phyloP scores from a whole-genome alignment of 2,329 filamentous ascomycete genomes.

The Colletotrichum coccodes region DNA sequence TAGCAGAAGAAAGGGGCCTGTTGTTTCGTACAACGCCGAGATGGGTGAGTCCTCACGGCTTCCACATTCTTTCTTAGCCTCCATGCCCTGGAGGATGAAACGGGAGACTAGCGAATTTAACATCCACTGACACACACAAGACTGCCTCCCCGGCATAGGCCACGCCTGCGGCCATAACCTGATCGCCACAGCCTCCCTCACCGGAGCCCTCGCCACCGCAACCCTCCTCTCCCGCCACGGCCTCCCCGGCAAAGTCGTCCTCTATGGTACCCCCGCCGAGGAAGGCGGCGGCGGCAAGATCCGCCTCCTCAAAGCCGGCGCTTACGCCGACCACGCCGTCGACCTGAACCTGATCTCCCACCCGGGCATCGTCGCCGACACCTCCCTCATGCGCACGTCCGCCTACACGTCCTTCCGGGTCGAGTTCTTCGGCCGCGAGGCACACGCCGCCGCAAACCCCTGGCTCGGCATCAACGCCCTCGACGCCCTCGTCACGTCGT shows the following conservation, averaged over 20 bases:
- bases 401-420: constrained; percentile 61
- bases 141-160: constrained; percentile 60
- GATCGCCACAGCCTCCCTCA: constrained; percentile 59
- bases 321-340: constrained; percentile 51
- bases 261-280: constrained; percentile 65
- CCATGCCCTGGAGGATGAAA: too few species aligned
- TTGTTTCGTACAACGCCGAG: constrained; percentile 57
- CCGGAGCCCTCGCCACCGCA: constrained; percentile 56
- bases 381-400: constrained; percentile 60
- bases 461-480: constrained; percentile 70
- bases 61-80: not conserved
- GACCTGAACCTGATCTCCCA: constrained; percentile 63
- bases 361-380: constrained; percentile 53
- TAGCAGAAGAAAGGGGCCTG: constrained; percentile 55
- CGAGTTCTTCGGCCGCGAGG: constrained; percentile 63
- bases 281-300: constrained; percentile 51
- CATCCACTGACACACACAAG: constrained; percentile 40
- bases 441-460: constrained; percentile 66
- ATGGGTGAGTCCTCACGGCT: constrained; percentile 48
- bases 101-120: not conserved
- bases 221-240: constrained; percentile 49
- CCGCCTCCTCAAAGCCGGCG: constrained; percentile 41
- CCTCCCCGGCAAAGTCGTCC: constrained; percentile 54
- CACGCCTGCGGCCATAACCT: constrained; percentile 67
- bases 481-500: constrained; percentile 63